A percentile compares a stretch with the other conserved stretches of the same genome.
phyloP scores from a whole-genome alignment of 2,329 filamentous ascomycete genomes.

The Colletotrichum phormii region DNA sequence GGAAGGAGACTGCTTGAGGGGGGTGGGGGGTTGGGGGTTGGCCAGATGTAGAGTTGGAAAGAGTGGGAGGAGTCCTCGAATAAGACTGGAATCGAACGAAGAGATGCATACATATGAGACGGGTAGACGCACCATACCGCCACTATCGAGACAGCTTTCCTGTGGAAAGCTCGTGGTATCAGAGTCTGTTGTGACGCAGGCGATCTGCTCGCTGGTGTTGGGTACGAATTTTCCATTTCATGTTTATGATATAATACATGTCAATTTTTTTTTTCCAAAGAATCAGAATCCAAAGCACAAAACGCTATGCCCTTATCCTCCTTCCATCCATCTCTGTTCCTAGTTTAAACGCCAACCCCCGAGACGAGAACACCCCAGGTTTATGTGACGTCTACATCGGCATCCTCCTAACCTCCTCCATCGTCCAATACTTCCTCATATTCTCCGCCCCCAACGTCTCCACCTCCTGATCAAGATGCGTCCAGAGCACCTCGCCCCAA shows the following conservation, averaged over 20 bases:
- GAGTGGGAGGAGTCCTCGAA: neutral
- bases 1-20: conserved; percentile 51
- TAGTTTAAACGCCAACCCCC: neutral
- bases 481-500: conserved; percentile 84
- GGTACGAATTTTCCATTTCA: conserved; percentile 6
- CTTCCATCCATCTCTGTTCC: neutral
- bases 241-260: conserved; percentile 20
- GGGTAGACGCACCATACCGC: neutral
- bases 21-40: neutral
- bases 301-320: neutral
- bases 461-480: conserved; percentile 88
- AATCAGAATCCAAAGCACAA: neutral
- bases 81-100: neutral
- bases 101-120: neutral
- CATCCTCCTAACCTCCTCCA: conserved; percentile 78
- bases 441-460: conserved; percentile 82
- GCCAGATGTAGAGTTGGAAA: neutral
- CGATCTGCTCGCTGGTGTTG: neutral
- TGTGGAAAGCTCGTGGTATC: neutral
- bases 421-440: conserved; percentile 85
- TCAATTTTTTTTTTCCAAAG: neutral
- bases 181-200: neutral
- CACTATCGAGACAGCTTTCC: neutral
- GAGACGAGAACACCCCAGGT: neutral
- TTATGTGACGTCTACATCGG: conserved; percentile 65